Evolutionary conservation across 2,329 filamentous ascomycete genomes (phyloP).

Genomic region (Rhinocladiella similis): DNA sequence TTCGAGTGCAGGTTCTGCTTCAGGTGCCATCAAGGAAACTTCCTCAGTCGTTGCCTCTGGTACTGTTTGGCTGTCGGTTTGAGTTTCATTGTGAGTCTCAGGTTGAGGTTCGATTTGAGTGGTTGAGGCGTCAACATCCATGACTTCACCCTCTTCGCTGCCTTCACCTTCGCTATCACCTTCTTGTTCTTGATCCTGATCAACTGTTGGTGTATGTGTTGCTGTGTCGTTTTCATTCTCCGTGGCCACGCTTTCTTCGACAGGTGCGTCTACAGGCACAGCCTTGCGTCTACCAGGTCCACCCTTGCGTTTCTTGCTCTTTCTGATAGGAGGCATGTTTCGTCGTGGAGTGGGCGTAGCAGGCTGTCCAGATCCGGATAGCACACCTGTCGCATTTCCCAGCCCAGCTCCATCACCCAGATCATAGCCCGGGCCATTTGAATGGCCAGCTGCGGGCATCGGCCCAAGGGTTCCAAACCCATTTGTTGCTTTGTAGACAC

Average conservation of each 20-base stretch:
- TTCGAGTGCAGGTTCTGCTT: neutral
- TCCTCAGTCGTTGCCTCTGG: too few species aligned
- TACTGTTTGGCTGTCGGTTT: neutral
- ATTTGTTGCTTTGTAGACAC: slow-evolving; percentile 22
- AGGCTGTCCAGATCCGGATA: neutral
- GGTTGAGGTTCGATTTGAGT: neutral
- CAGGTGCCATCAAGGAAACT: neutral
- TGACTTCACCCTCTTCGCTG: slow-evolving; percentile 30
- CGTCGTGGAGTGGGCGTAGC: slow-evolving; percentile 21
- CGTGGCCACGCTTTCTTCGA: neutral
- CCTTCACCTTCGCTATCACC: slow-evolving; percentile 28
- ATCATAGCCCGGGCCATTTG: slow-evolving; percentile 18
- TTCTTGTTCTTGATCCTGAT: slow-evolving; percentile 16
- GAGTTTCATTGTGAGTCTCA: neutral
- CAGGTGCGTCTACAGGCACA: slow-evolving; percentile 4
- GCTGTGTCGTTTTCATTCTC: neutral
- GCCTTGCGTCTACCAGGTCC: slow-evolving; percentile 26
- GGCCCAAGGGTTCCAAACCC: slow-evolving; percentile 21
- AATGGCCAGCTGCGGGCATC: slow-evolving; percentile 8
- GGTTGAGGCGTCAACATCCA: slow-evolving; percentile 7
- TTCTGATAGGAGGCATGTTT: slow-evolving; percentile 28
- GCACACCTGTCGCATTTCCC: slow-evolving; percentile 20
- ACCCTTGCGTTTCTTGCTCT: slow-evolving; percentile 30
- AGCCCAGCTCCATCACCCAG: slow-evolving; percentile 26
- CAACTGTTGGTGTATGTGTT: slow-evolving; percentile 7